Evolutionary conservation across 2,329 filamentous ascomycete species (phyloP), one percentile per base, ranked within the genome.

Genomic region (Scedosporium minutisporum): DNA sequence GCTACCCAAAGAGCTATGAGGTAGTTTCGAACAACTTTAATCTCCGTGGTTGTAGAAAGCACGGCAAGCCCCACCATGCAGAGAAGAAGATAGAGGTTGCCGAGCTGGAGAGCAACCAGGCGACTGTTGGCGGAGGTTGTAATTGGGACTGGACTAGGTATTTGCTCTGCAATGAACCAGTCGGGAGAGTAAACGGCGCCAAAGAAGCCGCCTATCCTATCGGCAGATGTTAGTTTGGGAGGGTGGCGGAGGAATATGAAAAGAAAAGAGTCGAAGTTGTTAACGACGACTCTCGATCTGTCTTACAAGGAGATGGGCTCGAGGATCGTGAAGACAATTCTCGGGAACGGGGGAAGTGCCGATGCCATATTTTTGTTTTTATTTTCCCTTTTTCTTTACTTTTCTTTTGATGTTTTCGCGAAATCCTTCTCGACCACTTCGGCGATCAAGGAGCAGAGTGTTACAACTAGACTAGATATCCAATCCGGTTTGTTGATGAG

Each of bases 271-370:
- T 33, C 25, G 4, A 53, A 57, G 9, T 10, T 5, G 48, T 44
- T 18, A 25, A 44, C 33, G 10, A 14, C 33, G 3, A 12, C 33
- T 25, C 18, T 57, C 55, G 9, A 12, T 12, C 33, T 60, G 25
- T 70, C 80, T 75, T 79, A 88, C 86, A 89, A 78, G 21, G 86
- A 87, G 64, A 89, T 76, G 38, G 88, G 88, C 72, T 91, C 88
- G 51, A 89, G 70, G 62, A 89, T 72, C 33, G 85, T 88, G 66
- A 91, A 89, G 58, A 89, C 76, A 58, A 88, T 71, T 64, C 86
- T 80, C 12, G 88, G 88, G 68, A 89, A 78, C 3, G 78, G 69
- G 2, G 88, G 87, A 23, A 91, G 78, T 65, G 82, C 80, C 29
- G 85, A 80, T 10, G 85, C 77, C 86, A 88, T 88, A 18, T 55